Conservation (phyloP, 2,329 filamentous ascomycete genomes). For the Erysiphe pulchra region DNA sequence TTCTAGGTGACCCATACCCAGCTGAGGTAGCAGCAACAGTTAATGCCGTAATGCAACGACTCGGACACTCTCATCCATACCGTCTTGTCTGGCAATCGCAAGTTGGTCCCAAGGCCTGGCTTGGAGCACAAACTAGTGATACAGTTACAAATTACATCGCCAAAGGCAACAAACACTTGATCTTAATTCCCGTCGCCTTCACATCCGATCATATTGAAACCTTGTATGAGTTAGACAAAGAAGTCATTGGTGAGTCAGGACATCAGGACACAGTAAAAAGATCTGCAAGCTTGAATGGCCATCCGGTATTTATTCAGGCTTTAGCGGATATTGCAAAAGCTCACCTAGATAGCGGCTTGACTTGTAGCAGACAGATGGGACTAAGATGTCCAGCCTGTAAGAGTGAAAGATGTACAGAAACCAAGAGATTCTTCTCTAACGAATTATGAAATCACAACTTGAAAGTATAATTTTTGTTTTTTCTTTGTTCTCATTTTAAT, state of each 20-base stretch:
- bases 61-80: constrained; percentile 75
- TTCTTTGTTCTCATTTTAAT: too few relatives aligned
- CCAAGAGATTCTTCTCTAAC: constrained; percentile 34
- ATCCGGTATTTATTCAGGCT: constrained; percentile 67
- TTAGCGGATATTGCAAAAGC: constrained; percentile 65
- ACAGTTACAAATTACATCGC: constrained; percentile 75
- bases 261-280: constrained; percentile 62
- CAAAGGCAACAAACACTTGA: constrained; percentile 73
- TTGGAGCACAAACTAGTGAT: constrained; percentile 75
- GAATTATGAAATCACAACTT: background rate
- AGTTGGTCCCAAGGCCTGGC: constrained; percentile 83
- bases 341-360: constrained; percentile 43
- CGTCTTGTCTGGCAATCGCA: constrained; percentile 95
- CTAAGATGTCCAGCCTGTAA: constrained; percentile 82
- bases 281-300: constrained; percentile 79
- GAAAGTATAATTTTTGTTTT: too few relatives aligned
- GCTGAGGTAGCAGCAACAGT: constrained; percentile 90
- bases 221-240: constrained; percentile 74
- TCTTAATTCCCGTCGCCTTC: constrained; percentile 87
- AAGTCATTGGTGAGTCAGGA: constrained; percentile 75
- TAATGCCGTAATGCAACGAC: constrained; percentile 79
- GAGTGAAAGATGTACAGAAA: constrained; percentile 65
- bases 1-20: constrained; percentile 66
- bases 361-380: constrained; percentile 63
- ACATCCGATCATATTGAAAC: constrained; percentile 99